Conservation (phyloP, 352 stramenopile species). For the Globisporangium heterothallicum region DNA sequence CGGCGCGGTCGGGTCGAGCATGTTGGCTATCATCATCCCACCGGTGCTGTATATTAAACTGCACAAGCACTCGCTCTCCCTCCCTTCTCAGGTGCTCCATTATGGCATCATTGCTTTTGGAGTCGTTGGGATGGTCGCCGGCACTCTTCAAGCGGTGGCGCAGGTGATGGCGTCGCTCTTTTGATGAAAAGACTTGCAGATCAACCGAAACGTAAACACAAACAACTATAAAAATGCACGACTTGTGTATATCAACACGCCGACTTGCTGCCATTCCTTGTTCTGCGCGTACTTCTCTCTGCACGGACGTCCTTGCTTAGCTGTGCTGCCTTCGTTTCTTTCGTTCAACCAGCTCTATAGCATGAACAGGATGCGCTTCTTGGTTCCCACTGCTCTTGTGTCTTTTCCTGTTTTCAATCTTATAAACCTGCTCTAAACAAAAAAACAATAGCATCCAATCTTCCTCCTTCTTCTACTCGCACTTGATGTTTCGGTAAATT, state of each 20-base stretch:
- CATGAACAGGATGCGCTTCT: background rate
- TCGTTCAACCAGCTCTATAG: background rate
- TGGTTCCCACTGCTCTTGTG: background rate
- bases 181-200: slow-evolving; percentile 2
- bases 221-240: background rate
- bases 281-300: no score
- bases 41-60: slow-evolving; percentile 58
- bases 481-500: slow-evolving; percentile 96
- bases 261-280: background rate
- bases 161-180: slow-evolving; percentile 39
- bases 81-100: slow-evolving; percentile 36
- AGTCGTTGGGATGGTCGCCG: slow-evolving; percentile 58
- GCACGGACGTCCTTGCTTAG: background rate
- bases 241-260: background rate
- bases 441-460: background rate
- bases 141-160: slow-evolving; percentile 45
- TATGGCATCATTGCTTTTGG: slow-evolving; percentile 47
- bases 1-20: slow-evolving; percentile 71
- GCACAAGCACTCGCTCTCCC: slow-evolving; percentile 26
- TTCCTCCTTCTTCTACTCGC: slow-evolving; percentile 66
- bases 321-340: slow-evolving; percentile 2
- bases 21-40: slow-evolving; percentile 75
- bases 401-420: background rate
- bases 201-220: no score
- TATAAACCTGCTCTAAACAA: slow-evolving; percentile 6